Conservation (phyloP, 257 asterid genomes). For the Capsicum baccatum region DNA sequence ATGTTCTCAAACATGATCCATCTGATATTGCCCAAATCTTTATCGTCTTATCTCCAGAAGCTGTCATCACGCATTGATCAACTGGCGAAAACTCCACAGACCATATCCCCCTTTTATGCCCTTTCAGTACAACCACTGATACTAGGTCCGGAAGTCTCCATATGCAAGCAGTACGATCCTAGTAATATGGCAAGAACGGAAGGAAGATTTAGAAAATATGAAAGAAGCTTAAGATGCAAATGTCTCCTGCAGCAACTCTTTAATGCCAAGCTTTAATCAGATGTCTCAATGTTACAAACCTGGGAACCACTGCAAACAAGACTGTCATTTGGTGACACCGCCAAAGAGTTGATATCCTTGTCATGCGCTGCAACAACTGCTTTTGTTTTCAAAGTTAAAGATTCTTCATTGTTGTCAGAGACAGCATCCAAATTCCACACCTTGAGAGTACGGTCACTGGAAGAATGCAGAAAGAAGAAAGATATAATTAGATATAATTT, state of each 20-base stretch:
- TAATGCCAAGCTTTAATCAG: slow-evolving; percentile 11
- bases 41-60: slow-evolving; percentile 93
- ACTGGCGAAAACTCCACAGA: slow-evolving; percentile 99
- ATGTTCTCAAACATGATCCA: slow-evolving; percentile 91
- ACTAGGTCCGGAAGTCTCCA: slow-evolving; percentile 96
- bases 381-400: slow-evolving; percentile 71
- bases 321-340: slow-evolving; percentile 90
- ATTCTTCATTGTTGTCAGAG: slow-evolving; percentile 53
- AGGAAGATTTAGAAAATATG: slow-evolving; percentile 26
- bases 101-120: slow-evolving; percentile 97
- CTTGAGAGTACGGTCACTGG: slow-evolving; percentile 87
- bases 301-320: slow-evolving; percentile 98
- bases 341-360: slow-evolving; percentile 91
- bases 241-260: neutral
- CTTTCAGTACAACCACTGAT: slow-evolving; percentile 72
- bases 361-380: slow-evolving; percentile 95
- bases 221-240: slow-evolving; percentile 9
- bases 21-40: slow-evolving; percentile 93
- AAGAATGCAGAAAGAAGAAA: slow-evolving; percentile 32
- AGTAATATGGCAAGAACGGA: slow-evolving; percentile 40
- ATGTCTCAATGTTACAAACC: slow-evolving; percentile 50
- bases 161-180: slow-evolving; percentile 97
- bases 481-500: slow-evolving; percentile 6
- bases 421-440: slow-evolving; percentile 85
- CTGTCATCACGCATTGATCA: slow-evolving; percentile 92